A percentile compares a stretch with the other conserved stretches of the same genome.
Conservation (phyloP, 73 alveolate genomes). For the Paramecium sonneborni region DNA sequence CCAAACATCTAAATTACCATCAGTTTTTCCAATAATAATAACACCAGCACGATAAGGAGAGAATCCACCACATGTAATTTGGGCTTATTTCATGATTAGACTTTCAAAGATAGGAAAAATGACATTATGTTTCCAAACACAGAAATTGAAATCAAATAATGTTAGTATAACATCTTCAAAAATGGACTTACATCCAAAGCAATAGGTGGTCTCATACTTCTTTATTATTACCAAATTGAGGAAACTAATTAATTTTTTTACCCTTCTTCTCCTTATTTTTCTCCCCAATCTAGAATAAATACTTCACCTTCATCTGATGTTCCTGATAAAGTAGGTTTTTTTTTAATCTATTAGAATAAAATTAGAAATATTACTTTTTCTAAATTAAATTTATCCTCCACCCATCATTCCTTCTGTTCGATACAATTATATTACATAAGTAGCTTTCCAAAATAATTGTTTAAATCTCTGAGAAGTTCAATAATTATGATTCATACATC, state of each 20-base stretch:
- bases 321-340: constrained; percentile 80
- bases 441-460: constrained; percentile 64
- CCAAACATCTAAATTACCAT: constrained; percentile 97
- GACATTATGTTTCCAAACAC: constrained; percentile 92
- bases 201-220: constrained; percentile 90
- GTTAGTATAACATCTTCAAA: constrained; percentile 91
- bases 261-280: constrained; percentile 79
- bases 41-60: constrained; percentile 97
- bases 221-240: constrained; percentile 73
- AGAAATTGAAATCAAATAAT: constrained; percentile 96
- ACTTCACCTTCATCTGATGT: constrained; percentile 93
- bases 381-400: constrained; percentile 74
- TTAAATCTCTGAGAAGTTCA: neutral
- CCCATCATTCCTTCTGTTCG: constrained; percentile 86
- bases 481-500: constrained; percentile 14
- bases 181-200: constrained; percentile 92
- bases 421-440: constrained; percentile 67
- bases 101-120: constrained; percentile 90
- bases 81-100: constrained; percentile 86
- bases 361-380: neutral
- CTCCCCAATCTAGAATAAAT: constrained; percentile 86
- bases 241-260: constrained; percentile 68
- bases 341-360: constrained; percentile 41
- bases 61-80: constrained; percentile 96
- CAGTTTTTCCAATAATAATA: constrained; percentile 90